Base-by-base conservation (phyloP, 1,139 yeast species). In the Arxiozyma slooffiae region DNA sequence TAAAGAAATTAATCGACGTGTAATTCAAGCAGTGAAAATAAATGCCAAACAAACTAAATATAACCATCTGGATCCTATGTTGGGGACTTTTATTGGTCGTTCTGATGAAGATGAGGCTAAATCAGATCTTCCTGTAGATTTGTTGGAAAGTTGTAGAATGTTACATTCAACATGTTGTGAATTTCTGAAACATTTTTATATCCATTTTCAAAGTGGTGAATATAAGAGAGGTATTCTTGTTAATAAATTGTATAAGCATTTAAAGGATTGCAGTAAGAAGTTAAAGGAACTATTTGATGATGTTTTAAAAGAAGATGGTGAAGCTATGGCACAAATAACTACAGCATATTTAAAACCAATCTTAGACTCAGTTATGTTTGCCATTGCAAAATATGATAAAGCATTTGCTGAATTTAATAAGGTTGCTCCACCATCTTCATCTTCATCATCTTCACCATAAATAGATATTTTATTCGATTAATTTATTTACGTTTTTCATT, bases 161-260 rank as follows among this genome's bases (percentile, higher is more conserved):
- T 71, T 80, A 20, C 89, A 84, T 61, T 77, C 82, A 1, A 82
- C 90, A 0, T 78, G 88, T 1, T 74, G 81, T 41, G 92, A 84
- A 63, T 83, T 83, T 60, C 64, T 84, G 45, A 76, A 80, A 51
- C 90, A 84, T 63, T 84, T 83, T 62, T 84, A 88, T 84, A 63
- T 74, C 6, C 81, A 79, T 59, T 80, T 78, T 58, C 76, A 75
- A 55, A 77, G 81, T 34, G 79, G 80, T 14, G 83, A 80, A 49
- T 73, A 78, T 18, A 69, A 76, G 23, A 77, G 77, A 53, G 80
- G 78, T 11, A 57, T 61, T 1, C 70, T 72, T 20, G 69, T 79
- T 20, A 68, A 72, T 43, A 75, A 72, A 49, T 67, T 80, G 39
- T 78, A 75, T 50, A 69, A 67, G 34, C 74, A 78, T 49, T 59